These are phyloP conservation scores for Ensete ventricosum DNA, from an alignment of 176 grass and related monocot species.

Conservation along the genomic window DNA sequence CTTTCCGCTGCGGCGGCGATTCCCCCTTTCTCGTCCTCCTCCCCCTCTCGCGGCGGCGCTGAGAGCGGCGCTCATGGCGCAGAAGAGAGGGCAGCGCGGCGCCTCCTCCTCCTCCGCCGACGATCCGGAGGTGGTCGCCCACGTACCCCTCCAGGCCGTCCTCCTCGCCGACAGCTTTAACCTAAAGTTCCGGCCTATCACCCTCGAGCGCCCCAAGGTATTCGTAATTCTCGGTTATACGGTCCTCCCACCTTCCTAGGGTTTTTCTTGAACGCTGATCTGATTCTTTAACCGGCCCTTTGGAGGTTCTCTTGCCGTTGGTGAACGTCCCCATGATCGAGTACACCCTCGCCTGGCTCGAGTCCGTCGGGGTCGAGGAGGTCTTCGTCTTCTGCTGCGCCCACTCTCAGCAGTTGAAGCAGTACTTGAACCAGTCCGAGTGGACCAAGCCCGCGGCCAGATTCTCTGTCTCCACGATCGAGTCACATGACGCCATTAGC, in stretches of 20 bases:
- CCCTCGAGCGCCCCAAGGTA: constrained; percentile 91
- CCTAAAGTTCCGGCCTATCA: constrained; percentile 80
- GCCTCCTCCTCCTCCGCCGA: constrained; percentile 32
- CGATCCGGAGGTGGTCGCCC: constrained; percentile 61
- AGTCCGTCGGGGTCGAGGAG: constrained; percentile 70
- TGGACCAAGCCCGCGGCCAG: constrained; percentile 40
- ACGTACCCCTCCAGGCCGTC: constrained; percentile 67
- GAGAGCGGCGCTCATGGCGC: constrained; percentile 33
- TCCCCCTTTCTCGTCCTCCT: not conserved
- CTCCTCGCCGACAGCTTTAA: constrained; percentile 91
- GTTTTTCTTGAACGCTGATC: not conserved
- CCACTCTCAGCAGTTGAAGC: constrained; percentile 76
- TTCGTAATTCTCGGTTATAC: not conserved
- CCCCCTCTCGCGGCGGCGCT: not conserved
- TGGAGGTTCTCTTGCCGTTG: constrained; percentile 75
- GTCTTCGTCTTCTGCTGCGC: constrained; percentile 80
- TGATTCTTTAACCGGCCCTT: not conserved
- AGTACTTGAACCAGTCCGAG: constrained; percentile 48
- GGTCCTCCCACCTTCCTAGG: not conserved
- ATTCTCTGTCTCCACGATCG: constrained; percentile 48
- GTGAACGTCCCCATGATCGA: constrained; percentile 88
- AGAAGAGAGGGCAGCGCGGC: constrained; percentile 49
- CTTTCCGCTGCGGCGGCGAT: not conserved
- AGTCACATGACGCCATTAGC: constrained; percentile 63
- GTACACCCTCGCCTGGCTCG: constrained; percentile 86